Conservation (phyloP, 2,329 filamentous ascomycete genomes). For the Myrmaecium sp. region DNA sequence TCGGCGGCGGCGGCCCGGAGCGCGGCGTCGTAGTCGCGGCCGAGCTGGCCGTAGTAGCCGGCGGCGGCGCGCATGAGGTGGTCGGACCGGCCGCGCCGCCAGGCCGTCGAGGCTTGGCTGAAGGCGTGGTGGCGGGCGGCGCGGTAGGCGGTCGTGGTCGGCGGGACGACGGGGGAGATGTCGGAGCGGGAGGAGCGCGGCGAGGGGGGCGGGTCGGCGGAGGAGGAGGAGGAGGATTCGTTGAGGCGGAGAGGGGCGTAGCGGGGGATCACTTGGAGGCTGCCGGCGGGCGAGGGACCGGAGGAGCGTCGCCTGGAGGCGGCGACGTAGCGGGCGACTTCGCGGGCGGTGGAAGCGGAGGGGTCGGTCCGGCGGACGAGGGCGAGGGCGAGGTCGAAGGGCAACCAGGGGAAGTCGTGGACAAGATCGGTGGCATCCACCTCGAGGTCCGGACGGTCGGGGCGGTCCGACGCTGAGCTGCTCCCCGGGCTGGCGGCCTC, state of each 20-base stretch:
- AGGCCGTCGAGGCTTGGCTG: constrained; percentile 38
- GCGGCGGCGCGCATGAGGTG: constrained; percentile 60
- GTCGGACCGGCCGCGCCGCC: constrained; percentile 48
- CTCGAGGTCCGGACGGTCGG: constrained; percentile 26
- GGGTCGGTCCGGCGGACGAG: constrained; percentile 40
- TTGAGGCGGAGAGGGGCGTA: constrained; percentile 26
- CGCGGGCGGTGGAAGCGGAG: constrained; percentile 39
- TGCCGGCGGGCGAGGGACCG: constrained; percentile 14
- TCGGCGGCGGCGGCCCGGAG: constrained; percentile 43
- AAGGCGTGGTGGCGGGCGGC: constrained; percentile 34
- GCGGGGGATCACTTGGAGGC: constrained; percentile 30
- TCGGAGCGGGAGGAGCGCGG: constrained; percentile 5
- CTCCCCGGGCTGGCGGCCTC: no score
- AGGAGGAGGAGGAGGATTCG: constrained; percentile 13
- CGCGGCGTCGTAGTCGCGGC: constrained; percentile 43
- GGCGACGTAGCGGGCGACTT: constrained; percentile 39
- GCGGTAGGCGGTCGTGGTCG: constrained; percentile 27
- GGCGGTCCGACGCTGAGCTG: no score
- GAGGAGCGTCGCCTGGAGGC: constrained; percentile 14
- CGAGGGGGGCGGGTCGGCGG: constrained; percentile 9
- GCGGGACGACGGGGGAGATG: constrained; percentile 12
- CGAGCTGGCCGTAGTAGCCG: constrained; percentile 56
- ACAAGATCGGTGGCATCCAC: constrained; percentile 36
- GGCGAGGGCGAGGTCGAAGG: constrained; percentile 30
- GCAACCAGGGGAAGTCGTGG: constrained; percentile 36